Evolutionary conservation across 2,329 filamentous ascomycete genomes (phyloP).

Genomic region (Hansfordia pulvinata): DNA sequence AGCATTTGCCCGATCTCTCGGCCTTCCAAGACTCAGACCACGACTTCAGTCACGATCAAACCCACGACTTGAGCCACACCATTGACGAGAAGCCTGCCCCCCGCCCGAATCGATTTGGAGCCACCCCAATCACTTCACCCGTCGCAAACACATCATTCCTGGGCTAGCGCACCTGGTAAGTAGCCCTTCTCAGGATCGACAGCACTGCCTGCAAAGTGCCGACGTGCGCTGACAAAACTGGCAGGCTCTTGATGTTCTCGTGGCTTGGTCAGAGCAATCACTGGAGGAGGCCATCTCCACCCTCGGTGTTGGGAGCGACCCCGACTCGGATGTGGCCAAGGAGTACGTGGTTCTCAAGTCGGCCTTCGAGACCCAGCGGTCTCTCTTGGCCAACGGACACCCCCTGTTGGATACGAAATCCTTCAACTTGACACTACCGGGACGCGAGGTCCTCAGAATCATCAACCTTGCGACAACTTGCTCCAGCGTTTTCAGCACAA

Average conservation of each 20-base stretch:
- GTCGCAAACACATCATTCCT: constrained; percentile 18
- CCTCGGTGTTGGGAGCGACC: constrained; percentile 12
- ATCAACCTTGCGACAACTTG: constrained; percentile 18
- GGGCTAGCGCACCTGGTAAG: constrained; percentile 16
- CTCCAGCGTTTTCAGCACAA: constrained; percentile 17
- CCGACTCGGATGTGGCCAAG: constrained; percentile 14
- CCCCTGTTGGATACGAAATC: constrained; percentile 12
- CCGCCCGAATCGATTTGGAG: constrained; percentile 15
- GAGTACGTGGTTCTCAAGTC: constrained; percentile 14
- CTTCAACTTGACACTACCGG: constrained; percentile 12
- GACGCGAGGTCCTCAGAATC: constrained; percentile 15
- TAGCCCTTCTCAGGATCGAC: constrained; percentile 4
- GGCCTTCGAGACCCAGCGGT: constrained; percentile 15
- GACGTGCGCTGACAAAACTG: constrained; percentile 4
- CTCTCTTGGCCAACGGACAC: constrained; percentile 11
- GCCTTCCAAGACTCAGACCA: no score
- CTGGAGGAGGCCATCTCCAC: constrained; percentile 19
- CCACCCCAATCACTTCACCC: constrained; percentile 17
- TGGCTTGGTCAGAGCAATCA: constrained; percentile 17
- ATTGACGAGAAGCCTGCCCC: constrained; percentile 1
- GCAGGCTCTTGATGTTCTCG: constrained; percentile 18
- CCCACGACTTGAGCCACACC: no score
- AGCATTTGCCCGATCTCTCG: no score
- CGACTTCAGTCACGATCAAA: no score
- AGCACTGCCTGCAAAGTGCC: neutral